These are phyloP conservation scores for Lenwebbia sp. DNA, from an alignment of 345 rosid genomes.

Conservation along the genomic window DNA sequence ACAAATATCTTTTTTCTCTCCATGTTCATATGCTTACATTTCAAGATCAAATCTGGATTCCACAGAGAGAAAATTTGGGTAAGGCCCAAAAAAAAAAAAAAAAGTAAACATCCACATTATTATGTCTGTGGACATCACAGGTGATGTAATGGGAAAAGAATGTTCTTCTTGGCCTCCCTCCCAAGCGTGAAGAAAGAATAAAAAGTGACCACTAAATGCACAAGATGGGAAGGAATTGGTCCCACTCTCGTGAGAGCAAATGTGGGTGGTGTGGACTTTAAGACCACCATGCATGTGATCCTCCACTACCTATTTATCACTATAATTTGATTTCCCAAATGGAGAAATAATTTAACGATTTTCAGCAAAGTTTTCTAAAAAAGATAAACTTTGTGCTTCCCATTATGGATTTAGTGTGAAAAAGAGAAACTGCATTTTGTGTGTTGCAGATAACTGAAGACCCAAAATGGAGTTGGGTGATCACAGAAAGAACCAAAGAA, in stretches of 20 bases:
- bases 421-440: background rate
- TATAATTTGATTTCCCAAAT: background rate
- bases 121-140: background rate
- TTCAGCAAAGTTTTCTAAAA: background rate
- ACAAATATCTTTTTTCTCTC: background rate
- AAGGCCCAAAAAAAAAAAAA: background rate
- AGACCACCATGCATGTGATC: background rate
- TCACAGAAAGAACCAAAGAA: background rate
- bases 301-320: background rate
- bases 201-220: background rate
- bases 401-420: background rate
- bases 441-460: background rate
- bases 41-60: background rate
- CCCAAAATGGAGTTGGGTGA: background rate
- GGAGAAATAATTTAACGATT: background rate
- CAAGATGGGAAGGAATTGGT: background rate
- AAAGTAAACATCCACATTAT: background rate
- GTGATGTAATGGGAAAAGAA: background rate
- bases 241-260: background rate
- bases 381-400: background rate
- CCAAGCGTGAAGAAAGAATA: background rate
- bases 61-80: background rate
- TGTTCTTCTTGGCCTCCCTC: background rate
- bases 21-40: background rate
- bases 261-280: background rate